Conservation (phyloP, 306 rosid genomes). For the Medicago truncatula region MtrunA17r5.0-ANR NC_053045.1:6459001-6459500, state of each 20-base stretch:
- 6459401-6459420: not conserved
- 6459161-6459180: slow-evolving; percentile 12
- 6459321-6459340: too few relatives aligned
- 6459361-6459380: too few relatives aligned
- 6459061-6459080: slow-evolving; percentile 32
- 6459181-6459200: too few relatives aligned
- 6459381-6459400: too few relatives aligned
- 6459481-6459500: slow-evolving; percentile 35
- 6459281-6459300: too few relatives aligned
- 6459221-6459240: too few relatives aligned
- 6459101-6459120: slow-evolving; percentile 30
- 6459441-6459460: slow-evolving; percentile 38
- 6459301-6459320: too few relatives aligned
- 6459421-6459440: too few relatives aligned
- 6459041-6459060: slow-evolving; percentile 23
- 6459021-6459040: slow-evolving; percentile 32
- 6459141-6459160: slow-evolving; percentile 40
- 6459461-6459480: slow-evolving; percentile 36
- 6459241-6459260: too few relatives aligned
- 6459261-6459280: too few relatives aligned
- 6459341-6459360: too few relatives aligned
- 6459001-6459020: slow-evolving; percentile 9
- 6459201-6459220: too few relatives aligned
- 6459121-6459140: slow-evolving; percentile 33
- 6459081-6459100: slow-evolving; percentile 32